A percentile compares a stretch with the other conserved stretches of the same genome.
These are phyloP conservation scores for Cercis canadensis DNA, from an alignment of 306 rosid genomes.

Conservation along the genomic window DNA sequence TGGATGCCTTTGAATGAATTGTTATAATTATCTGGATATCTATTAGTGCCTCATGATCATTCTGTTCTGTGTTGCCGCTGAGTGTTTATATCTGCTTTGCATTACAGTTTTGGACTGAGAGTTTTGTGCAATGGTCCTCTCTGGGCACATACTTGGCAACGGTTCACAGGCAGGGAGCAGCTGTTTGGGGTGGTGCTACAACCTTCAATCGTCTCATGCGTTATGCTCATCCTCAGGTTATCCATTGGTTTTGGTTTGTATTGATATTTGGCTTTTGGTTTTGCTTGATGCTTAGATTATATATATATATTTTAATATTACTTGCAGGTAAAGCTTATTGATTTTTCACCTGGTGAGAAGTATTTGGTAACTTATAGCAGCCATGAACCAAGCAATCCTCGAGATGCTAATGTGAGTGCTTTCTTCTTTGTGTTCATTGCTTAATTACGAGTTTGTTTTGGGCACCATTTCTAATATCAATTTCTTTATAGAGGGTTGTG, in stretches of 20 bases:
- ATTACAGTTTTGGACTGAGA: constrained; percentile 87
- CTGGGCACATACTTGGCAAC: constrained; percentile 90
- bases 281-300: not conserved
- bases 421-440: constrained; percentile 14
- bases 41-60: not conserved
- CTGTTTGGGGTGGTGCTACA: constrained; percentile 92
- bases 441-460: constrained; percentile 1
- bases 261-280: not conserved
- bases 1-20: constrained; percentile 14
- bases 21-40: not conserved
- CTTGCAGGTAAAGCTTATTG: constrained; percentile 80
- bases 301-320: not conserved
- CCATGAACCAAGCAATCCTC: constrained; percentile 90
- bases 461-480: constrained; percentile 35
- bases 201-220: constrained; percentile 82
- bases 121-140: constrained; percentile 94
- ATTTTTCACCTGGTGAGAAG: constrained; percentile 88
- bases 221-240: constrained; percentile 87
- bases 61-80: constrained; percentile 13
- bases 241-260: not conserved
- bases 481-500: constrained; percentile 68
- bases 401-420: constrained; percentile 79
- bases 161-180: constrained; percentile 88
- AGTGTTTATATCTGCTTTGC: constrained; percentile 24
- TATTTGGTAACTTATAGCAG: constrained; percentile 88